These are phyloP conservation scores for Aphanocladium album DNA, from an alignment of 2,329 filamentous ascomycete genomes.

Conservation along the genomic window DNA sequence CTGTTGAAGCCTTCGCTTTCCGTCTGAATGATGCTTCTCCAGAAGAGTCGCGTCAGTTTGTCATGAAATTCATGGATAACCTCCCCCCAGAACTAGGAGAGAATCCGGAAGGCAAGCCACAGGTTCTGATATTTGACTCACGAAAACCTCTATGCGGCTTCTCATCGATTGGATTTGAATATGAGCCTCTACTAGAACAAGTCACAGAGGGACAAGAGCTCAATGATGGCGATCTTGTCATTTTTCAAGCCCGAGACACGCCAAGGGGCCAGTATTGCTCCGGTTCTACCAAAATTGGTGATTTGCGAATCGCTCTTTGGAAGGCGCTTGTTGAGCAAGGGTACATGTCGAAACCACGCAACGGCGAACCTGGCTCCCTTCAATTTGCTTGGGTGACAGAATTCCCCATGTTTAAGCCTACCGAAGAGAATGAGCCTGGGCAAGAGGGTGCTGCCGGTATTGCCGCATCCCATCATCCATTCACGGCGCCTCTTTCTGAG, in stretches of 20 bases:
- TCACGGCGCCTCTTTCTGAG: conserved; percentile 75
- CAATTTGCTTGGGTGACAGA: conserved; percentile 79
- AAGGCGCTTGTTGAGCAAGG: conserved; percentile 60
- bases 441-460: conserved; percentile 80
- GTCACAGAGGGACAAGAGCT: conserved; percentile 38
- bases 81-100: conserved; percentile 55
- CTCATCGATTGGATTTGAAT: conserved; percentile 62
- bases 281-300: conserved; percentile 68
- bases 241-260: conserved; percentile 72
- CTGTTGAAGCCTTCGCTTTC: conserved; percentile 72
- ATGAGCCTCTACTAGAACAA: conserved; percentile 51
- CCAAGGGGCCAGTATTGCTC: conserved; percentile 48
- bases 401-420: conserved; percentile 88
- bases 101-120: conserved; percentile 74
- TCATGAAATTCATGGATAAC: conserved; percentile 64
- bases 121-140: conserved; percentile 70
- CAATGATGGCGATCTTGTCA: conserved; percentile 64
- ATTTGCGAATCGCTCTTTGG: conserved; percentile 66
- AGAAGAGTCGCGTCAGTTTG: conserved; percentile 54
- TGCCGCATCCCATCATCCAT: conserved; percentile 88
- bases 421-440: conserved; percentile 58
- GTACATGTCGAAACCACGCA: conserved; percentile 42
- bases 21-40: conserved; percentile 48
- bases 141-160: conserved; percentile 71
- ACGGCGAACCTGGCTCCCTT: conserved; percentile 41